A percentile compares a stretch with the other conserved stretches of the same genome.
phyloP scores from a whole-genome alignment of 768 basidiomycete genomes.

The Crepidotus variabilis region DNA sequence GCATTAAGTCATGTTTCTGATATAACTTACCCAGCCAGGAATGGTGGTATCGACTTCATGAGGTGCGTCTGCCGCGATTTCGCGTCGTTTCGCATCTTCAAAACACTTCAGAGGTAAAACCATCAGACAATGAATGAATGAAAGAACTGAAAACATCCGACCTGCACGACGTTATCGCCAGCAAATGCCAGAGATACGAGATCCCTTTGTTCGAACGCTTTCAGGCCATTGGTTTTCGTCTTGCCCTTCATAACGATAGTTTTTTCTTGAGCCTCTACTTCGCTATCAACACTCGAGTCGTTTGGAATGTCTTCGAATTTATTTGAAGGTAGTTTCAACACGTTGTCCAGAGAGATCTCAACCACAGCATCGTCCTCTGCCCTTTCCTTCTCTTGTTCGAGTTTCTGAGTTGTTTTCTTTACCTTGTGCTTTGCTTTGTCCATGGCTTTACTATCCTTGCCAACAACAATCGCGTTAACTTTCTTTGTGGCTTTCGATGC shows the following conservation, averaged over 20 bases:
- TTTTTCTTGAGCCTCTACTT: constrained; percentile 68
- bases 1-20: constrained; percentile 2
- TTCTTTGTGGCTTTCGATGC: constrained; percentile 53
- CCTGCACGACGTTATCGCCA: constrained; percentile 93
- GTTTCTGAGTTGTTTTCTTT: constrained; percentile 59
- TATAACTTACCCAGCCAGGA: constrained; percentile 82
- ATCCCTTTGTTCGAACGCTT: constrained; percentile 86
- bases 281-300: constrained; percentile 49
- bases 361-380: constrained; percentile 73
- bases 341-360: constrained; percentile 65
- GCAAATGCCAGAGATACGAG: constrained; percentile 94
- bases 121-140: background rate
- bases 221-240: constrained; percentile 41
- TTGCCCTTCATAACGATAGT: constrained; percentile 37
- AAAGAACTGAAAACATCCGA: constrained; percentile 29
- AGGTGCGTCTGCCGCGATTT: constrained; percentile 86
- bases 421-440: constrained; percentile 75
- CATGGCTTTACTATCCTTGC: constrained; percentile 56
- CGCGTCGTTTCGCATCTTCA: constrained; percentile 74
- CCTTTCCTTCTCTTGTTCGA: constrained; percentile 51
- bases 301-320: constrained; percentile 38
- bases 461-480: constrained; percentile 68
- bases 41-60: constrained; percentile 84
- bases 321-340: constrained; percentile 33
- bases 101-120: constrained; percentile 58